Evolutionary conservation across 164 flowering plant genomes (phyloP).

Genomic region (Tetrastigma voinierianum): DNA sequence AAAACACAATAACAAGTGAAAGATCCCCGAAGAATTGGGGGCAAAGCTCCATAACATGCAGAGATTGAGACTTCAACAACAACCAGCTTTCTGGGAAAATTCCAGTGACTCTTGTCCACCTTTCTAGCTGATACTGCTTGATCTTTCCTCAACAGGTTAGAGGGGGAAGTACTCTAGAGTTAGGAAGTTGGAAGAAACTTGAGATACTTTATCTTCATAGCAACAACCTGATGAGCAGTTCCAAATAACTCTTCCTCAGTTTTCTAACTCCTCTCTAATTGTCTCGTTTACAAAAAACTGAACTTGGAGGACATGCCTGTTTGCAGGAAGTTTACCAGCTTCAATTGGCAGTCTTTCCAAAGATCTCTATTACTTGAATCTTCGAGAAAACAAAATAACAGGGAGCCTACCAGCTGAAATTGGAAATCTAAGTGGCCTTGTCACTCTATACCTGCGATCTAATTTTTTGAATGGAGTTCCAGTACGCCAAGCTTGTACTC

Average conservation of each 20-base stretch:
- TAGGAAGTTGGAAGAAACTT: conserved; percentile 1
- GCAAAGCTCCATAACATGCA: conserved; percentile 13
- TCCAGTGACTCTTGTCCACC: conserved; percentile 2
- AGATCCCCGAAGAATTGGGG: conserved; percentile 19
- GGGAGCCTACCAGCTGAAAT: conserved; percentile 6
- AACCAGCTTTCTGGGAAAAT: conserved; percentile 11
- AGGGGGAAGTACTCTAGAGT: neutral
- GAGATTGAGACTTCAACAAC: conserved; percentile 1
- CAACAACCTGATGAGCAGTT: neutral
- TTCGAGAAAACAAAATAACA: neutral
- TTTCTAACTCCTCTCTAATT: conserved; percentile 8
- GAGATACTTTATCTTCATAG: conserved; percentile 2
- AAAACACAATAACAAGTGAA: too few species aligned
- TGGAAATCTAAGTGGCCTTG: conserved; percentile 12
- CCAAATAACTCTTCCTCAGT: conserved; percentile 3
- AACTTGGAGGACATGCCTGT: neutral
- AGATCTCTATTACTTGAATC: neutral
- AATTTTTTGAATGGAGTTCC: conserved; percentile 14
- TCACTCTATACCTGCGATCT: neutral
- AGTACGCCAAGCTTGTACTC: too few species aligned
- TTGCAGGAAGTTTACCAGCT: conserved; percentile 6
- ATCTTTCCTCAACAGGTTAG: neutral
- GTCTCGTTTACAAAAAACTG: conserved; percentile 8
- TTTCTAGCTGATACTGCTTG: conserved; percentile 13
- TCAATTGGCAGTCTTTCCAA: conserved; percentile 5